Base-by-base conservation (phyloP, 331 rosid species). In the Acacia concinna region DNA sequence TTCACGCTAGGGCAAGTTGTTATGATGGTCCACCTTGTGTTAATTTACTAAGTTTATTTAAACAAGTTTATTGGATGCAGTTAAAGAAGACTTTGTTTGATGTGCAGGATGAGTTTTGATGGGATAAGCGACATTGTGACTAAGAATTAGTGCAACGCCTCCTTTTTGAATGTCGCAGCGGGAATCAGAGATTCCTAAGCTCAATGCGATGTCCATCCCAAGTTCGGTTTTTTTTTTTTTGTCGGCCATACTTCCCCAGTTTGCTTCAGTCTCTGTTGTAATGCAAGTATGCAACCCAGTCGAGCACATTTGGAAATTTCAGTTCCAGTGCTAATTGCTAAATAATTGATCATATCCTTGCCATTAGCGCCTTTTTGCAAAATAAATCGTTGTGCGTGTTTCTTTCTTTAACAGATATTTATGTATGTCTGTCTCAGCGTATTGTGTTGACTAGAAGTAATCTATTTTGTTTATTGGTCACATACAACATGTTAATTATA, bases 71-170 rank as follows among this genome's bases (percentile, higher is more conserved):
- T 3, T 52, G 68, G 67, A 14, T 28, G 20, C 20, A 62, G 73
- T 84, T 8, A 79, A 21, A 69, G 35, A 44, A 34, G 63, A 57
- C 8, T 76, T 67, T 59, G 35, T 60, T 80, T 82, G 78, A 81
- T 81, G 14, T 89, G 87, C 94, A 93, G 97, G 97, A 93, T 73
- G 97, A 93, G 87, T 92, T 93, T 21, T 93, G 89, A 93, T 64
- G 82, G 78, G 67, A 41, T 30, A 23, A 40, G 23, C 60, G n/a
- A 7, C 23, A 14, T 30, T 46, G 46, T 38, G 20, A 6, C 44
- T 25, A 69, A 70, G 35, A 73, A 21, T 13, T n/a, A 43, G 23
- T 6, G 60, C 10, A 4, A 23, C 63, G 30, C 30, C 63, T 54
- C 63, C 63, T 10, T 20, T 54, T 20, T n/a, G n/a, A n/a, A n/a